Evolutionary conservation across 106 monocot species (phyloP).

Genomic region (Apostasia ramifera): DNA sequence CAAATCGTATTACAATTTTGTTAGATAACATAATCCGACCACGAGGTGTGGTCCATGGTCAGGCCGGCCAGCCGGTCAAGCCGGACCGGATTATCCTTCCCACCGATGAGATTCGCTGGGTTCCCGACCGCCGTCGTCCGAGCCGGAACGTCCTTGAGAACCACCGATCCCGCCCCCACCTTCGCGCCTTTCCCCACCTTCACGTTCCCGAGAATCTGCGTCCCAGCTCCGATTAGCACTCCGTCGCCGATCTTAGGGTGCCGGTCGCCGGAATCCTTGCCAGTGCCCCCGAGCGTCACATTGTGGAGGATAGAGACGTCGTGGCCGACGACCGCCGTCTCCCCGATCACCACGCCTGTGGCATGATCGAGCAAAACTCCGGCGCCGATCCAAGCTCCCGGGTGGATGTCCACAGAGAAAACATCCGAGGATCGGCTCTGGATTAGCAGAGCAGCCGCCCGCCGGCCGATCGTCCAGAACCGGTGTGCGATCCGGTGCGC

Average conservation of each 20-base stretch:
- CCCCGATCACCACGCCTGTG: slow-evolving; percentile 67
- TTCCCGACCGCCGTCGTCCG: slow-evolving; percentile 52
- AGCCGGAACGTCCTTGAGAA: slow-evolving; percentile 47
- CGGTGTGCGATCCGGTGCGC: slow-evolving; percentile 50
- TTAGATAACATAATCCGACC: slow-evolving; percentile 43
- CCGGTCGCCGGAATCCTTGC: slow-evolving; percentile 53
- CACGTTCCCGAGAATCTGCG: slow-evolving; percentile 55
- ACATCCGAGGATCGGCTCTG: slow-evolving; percentile 49
- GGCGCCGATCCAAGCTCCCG: slow-evolving; percentile 43
- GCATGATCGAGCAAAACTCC: slow-evolving; percentile 74
- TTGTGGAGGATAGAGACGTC: slow-evolving; percentile 55
- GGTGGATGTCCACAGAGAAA: slow-evolving; percentile 72
- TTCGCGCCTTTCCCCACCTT: slow-evolving; percentile 50
- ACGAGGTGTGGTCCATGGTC: slow-evolving; percentile 52
- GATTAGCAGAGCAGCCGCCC: slow-evolving; percentile 34
- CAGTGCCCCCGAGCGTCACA: slow-evolving; percentile 71
- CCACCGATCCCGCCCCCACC: slow-evolving; percentile 64
- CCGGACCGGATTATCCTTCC: slow-evolving; percentile 31
- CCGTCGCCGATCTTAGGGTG: slow-evolving; percentile 73
- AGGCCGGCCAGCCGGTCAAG: slow-evolving; percentile 20
- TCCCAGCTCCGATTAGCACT: slow-evolving; percentile 56
- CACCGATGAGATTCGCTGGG: slow-evolving; percentile 20
- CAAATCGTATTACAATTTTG: too few relatives aligned
- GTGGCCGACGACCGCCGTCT: slow-evolving; percentile 62
- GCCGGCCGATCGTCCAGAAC: slow-evolving; percentile 34